phyloP scores from a whole-genome alignment of 2,329 filamentous ascomycete genomes.

The Fusarium compactum region DNA sequence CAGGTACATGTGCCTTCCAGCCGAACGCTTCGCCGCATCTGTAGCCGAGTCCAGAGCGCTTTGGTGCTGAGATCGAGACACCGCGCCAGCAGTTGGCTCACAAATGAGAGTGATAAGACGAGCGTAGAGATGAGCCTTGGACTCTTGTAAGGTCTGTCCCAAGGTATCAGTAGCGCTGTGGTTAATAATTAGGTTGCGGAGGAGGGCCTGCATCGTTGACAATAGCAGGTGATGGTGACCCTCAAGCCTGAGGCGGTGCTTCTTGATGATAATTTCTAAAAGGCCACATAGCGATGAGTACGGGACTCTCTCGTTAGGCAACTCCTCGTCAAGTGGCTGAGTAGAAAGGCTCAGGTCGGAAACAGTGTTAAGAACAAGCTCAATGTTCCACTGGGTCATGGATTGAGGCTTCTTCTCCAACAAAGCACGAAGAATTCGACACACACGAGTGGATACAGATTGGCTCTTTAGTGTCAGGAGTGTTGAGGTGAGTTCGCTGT shows the following conservation, averaged over 20 bases:
- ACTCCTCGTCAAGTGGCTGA: conserved; percentile 42
- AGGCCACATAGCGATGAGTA: conserved; percentile 65
- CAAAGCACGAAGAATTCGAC: conserved; percentile 58
- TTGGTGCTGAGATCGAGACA: conserved; percentile 60
- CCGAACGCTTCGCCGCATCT: conserved; percentile 70
- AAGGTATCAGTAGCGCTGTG: conserved; percentile 38
- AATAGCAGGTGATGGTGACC: conserved; percentile 72
- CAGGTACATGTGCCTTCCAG: conserved; percentile 72
- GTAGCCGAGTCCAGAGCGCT: conserved; percentile 68
- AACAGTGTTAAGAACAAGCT: conserved; percentile 63
- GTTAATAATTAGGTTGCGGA: conserved; percentile 63
- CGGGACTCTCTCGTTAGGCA: conserved; percentile 50
- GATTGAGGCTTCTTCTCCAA: conserved; percentile 63
- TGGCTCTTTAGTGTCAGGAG: conserved; percentile 49
- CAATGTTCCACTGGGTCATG: conserved; percentile 71
- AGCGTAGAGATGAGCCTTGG: conserved; percentile 64
- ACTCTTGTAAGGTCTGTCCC: conserved; percentile 50
- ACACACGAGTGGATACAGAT: conserved; percentile 54
- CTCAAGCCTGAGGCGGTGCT: conserved; percentile 70
- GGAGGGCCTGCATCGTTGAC: conserved; percentile 66
- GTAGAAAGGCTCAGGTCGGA: conserved; percentile 50
- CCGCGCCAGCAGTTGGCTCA: conserved; percentile 68
- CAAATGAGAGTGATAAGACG: conserved; percentile 70
- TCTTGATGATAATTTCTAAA: conserved; percentile 67
- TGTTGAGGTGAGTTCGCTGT: conserved; percentile 56